These are phyloP conservation scores for Russula compacta DNA, from an alignment of 768 basidiomycete genomes.

Conservation along the genomic window DNA sequence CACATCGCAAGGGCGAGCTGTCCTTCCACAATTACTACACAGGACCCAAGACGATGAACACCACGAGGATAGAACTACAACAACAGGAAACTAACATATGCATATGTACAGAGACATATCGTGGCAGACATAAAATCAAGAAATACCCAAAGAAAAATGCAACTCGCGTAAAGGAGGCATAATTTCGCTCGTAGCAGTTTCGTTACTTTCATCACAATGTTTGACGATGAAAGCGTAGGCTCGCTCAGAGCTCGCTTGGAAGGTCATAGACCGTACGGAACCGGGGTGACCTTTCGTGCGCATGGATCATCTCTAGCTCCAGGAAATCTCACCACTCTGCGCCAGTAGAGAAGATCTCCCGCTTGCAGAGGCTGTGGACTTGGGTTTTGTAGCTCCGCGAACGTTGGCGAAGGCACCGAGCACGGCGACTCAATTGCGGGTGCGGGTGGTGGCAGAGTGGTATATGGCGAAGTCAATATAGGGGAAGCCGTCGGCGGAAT, in stretches of 20 bases:
- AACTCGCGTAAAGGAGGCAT: not conserved
- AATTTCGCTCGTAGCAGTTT: not conserved
- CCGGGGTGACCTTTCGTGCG: slow-evolving; percentile 31
- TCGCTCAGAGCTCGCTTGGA: not conserved
- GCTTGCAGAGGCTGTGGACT: slow-evolving; percentile 32
- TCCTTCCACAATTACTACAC: not conserved
- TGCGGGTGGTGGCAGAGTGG: slow-evolving; percentile 10
- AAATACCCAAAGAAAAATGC: not conserved
- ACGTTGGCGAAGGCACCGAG: slow-evolving; percentile 24
- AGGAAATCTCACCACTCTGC: slow-evolving; percentile 60
- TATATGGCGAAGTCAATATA: not conserved
- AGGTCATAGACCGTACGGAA: slow-evolving; percentile 12
- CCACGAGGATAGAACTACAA: not conserved
- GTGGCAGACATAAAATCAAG: not conserved
- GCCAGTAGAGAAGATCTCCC: slow-evolving; percentile 68
- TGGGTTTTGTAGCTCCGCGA: slow-evolving; percentile 31
- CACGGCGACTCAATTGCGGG: slow-evolving; percentile 10
- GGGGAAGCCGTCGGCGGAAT: not conserved
- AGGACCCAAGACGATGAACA: not conserved
- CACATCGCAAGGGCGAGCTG: not conserved
- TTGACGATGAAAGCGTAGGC: not conserved
- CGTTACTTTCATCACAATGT: not conserved
- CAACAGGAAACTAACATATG: not conserved
- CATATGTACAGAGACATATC: not conserved
- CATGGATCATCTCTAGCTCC: slow-evolving; percentile 54